Base-by-base conservation (phyloP, 768 basidiomycete genomes). In the Chiua virens region DNA sequence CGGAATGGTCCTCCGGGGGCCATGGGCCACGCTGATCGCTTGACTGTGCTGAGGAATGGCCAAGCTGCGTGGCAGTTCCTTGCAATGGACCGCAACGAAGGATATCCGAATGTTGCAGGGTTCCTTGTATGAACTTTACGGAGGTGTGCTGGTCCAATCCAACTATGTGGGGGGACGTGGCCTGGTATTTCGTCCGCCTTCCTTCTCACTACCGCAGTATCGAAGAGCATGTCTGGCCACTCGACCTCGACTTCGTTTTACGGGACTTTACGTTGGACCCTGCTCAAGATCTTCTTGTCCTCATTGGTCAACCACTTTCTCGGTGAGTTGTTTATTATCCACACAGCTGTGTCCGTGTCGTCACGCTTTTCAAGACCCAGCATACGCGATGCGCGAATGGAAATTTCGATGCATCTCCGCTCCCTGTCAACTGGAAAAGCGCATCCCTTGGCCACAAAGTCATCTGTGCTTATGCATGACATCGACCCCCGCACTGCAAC, bases 181-280 rank as follows among this genome's bases (percentile, higher is more conserved):
- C 2, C 65, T 85, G 30, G 57, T 56, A 15, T 82, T 83, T 58
- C 64, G 66, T 47, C n/a, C 74, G 74, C 44, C 72, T 85, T 11
- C 79, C 82, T 17, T 83, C 82, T 9, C 59, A 60, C 23, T 63
- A 70, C 42, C 76, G 80, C 21, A 68, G 62, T n/a, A 80, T 84
- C 51, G 57, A 75, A 45, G 71, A 75, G 42, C 68, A 67, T 34
- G 57, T 66, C 15, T 84, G 83, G 82, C 62, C 63, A 6, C 50
- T 79, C 17, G 61, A 68, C 20, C 30, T 71, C 48, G 69, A 68
- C 5, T 55, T 78, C 32, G 32, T 53, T 15, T 58, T 83, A 13
- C 74, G 79, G n/a, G 83, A 85, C 57, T 83, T 84, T 55, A 74
- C 73, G 8, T 77, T 89, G 72, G 86, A 88, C 61, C 81, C 83